Conservation (phyloP, 2,329 filamentous ascomycete species). For the Aureobasidium melanogenum region DNA sequence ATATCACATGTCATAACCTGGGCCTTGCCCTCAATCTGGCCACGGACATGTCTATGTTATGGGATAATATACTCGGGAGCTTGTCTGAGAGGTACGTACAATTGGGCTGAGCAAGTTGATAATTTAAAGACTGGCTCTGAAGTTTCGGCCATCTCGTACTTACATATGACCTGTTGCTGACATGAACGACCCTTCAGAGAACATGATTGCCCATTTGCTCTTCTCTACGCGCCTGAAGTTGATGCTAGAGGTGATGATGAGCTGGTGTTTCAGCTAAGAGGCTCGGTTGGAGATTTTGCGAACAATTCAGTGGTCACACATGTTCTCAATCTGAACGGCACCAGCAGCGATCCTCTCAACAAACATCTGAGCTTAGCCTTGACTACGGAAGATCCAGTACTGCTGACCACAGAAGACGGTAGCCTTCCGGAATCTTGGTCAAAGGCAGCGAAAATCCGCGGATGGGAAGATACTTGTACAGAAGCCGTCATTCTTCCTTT, state of each 20-base stretch:
- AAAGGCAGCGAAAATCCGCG: neutral
- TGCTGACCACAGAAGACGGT: neutral
- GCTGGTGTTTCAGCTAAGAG: neutral
- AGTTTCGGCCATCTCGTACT: too few species aligned
- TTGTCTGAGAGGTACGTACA: neutral
- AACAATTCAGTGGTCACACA: neutral
- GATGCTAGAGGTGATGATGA: neutral
- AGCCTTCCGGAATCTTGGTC: neutral
- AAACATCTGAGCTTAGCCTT: neutral
- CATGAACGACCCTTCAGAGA: neutral
- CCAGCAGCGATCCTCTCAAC: neutral
- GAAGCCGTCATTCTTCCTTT: neutral
- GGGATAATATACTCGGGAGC: slow-evolving; percentile 6
- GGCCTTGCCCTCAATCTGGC: neutral
- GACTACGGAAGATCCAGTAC: neutral
- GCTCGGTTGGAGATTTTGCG: neutral
- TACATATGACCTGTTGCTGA: neutral
- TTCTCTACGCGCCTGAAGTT: slow-evolving; percentile 11
- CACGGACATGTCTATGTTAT: slow-evolving; percentile 10
- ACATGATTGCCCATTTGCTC: slow-evolving; percentile 14
- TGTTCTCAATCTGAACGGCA: neutral
- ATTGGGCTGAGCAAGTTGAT: neutral
- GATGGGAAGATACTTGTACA: neutral
- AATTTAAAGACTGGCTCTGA: neutral
- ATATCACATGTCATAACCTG: neutral